phyloP scores from a whole-genome alignment of 768 basidiomycete species.

The Russula vinacea region DNA sequence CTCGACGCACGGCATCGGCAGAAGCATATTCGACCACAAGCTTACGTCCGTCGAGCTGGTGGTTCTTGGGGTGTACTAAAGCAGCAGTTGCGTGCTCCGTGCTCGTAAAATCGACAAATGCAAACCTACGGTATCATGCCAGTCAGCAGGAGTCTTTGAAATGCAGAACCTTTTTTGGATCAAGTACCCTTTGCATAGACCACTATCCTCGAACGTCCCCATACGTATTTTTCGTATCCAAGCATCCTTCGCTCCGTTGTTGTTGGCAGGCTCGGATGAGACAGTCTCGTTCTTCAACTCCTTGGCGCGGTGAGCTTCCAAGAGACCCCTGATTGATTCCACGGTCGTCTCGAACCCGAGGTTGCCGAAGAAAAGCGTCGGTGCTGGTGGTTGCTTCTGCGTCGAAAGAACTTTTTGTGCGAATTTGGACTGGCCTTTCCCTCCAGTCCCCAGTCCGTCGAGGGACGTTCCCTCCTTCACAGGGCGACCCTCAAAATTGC shows the following conservation, averaged over 20 bases:
- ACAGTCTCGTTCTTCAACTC: constrained; percentile 32
- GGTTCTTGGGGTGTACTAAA: constrained; percentile 81
- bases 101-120: constrained; percentile 87
- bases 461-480: constrained; percentile 40
- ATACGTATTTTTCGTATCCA: constrained; percentile 84
- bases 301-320: constrained; percentile 61
- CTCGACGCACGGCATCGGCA: constrained; percentile 81
- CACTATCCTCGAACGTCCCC: constrained; percentile 96
- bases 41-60: constrained; percentile 76
- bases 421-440: constrained; percentile 52
- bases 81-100: constrained; percentile 76
- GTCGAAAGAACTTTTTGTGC: constrained; percentile 71
- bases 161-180: not conserved
- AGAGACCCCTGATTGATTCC: constrained; percentile 62
- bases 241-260: constrained; percentile 38
- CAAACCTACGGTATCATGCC: constrained; percentile 56
- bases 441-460: constrained; percentile 38
- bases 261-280: not conserved
- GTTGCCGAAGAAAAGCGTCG: constrained; percentile 91
- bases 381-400: constrained; percentile 81
- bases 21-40: constrained; percentile 89
- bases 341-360: constrained; percentile 89
- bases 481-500: constrained; percentile 70
- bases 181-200: constrained; percentile 90
- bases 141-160: not conserved